Conservation (phyloP, 176 grass and related monocot species). For the Carex pumila region DNA sequence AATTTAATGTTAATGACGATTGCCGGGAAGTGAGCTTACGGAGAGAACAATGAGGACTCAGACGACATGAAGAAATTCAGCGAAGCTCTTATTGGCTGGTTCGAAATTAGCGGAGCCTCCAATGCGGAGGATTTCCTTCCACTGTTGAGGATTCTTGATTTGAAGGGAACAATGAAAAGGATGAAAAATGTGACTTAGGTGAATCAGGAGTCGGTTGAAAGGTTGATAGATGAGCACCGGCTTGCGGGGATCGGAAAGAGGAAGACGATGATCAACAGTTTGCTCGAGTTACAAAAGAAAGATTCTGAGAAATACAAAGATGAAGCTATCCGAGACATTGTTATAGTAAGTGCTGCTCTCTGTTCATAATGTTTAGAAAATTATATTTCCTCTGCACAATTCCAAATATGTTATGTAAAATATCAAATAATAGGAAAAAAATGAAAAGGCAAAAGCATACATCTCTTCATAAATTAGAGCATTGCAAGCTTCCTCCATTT, state of each 20-base stretch:
- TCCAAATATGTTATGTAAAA: not conserved
- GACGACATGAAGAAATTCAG: slow-evolving; percentile 9
- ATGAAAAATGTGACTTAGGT: not conserved
- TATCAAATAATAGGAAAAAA: too few species aligned
- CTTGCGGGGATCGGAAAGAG: not conserved
- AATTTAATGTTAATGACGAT: slow-evolving; percentile 8
- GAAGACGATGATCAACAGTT: slow-evolving; percentile 4
- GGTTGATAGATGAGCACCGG: slow-evolving; percentile 6
- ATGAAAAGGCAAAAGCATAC: too few species aligned
- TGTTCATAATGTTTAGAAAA: not conserved
- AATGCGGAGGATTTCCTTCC: slow-evolving; percentile 19
- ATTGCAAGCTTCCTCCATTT: too few species aligned
- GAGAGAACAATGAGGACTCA: not conserved
- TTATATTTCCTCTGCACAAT: not conserved
- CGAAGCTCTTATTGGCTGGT: not conserved
- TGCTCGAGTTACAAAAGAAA: slow-evolving; percentile 16
- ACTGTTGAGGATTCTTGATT: not conserved
- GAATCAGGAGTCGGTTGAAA: not conserved
- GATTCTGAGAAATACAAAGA: slow-evolving; percentile 22
- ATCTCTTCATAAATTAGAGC: too few species aligned
- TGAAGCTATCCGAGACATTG: not conserved
- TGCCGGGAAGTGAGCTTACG: not conserved
- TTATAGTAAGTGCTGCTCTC: slow-evolving; percentile 6
- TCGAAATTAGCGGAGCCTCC: not conserved
- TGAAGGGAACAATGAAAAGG: slow-evolving; percentile 7